Evolutionary conservation across 2,329 filamentous ascomycete genomes (phyloP).

Genomic region (Dactylellina drechsleri): DNA sequence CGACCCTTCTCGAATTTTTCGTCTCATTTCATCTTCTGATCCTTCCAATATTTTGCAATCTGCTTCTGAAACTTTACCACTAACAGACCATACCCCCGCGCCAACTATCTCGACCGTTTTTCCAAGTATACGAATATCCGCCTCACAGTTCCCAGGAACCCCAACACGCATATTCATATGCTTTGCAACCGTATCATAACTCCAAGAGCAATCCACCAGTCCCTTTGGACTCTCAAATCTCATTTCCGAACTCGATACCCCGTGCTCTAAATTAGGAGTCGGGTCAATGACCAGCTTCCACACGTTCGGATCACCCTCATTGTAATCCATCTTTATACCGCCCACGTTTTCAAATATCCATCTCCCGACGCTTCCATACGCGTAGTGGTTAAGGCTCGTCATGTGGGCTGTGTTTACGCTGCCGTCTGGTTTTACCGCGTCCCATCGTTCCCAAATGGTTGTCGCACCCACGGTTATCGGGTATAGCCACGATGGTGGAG

Average conservation of each 20-base stretch:
- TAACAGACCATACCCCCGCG: constrained; percentile 24
- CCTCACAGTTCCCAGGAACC: constrained; percentile 39
- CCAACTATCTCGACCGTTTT: constrained; percentile 8
- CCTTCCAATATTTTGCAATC: constrained; percentile 9
- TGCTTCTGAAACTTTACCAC: constrained; percentile 1
- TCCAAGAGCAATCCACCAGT: constrained; percentile 34
- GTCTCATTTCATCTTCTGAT: not conserved
- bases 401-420: constrained; percentile 64
- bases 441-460: constrained; percentile 68
- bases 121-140: constrained; percentile 31
- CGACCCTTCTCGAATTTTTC: not conserved
- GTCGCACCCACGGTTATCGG: constrained; percentile 65
- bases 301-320: not conserved
- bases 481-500: constrained; percentile 65
- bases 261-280: constrained; percentile 24
- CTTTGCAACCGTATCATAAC: constrained; percentile 10
- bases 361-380: constrained; percentile 65
- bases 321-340: constrained; percentile 60
- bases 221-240: constrained; percentile 32
- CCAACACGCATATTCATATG: constrained; percentile 24
- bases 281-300: constrained; percentile 32
- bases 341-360: constrained; percentile 65
- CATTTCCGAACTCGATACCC: constrained; percentile 32
- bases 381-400: constrained; percentile 68
- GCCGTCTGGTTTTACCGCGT: constrained; percentile 64